Percentiles rank a stretch among this genome's conserved stretches.
Conservation (phyloP, 169 alveolate species). For the Plasmodium reichenowi region DNA sequence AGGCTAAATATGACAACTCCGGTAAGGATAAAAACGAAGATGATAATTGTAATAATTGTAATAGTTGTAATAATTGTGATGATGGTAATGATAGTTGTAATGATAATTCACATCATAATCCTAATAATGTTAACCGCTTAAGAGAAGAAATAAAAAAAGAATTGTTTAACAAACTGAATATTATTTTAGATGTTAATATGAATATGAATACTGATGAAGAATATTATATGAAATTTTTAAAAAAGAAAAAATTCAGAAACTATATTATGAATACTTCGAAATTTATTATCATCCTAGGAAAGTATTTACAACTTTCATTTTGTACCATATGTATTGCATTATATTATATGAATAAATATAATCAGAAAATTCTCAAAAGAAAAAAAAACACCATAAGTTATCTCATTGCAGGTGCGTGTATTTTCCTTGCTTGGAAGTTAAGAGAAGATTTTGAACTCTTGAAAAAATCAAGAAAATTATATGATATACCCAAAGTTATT, state of each 20-base stretch:
- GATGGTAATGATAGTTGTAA: not conserved
- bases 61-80: not conserved
- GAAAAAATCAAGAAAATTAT: constrained; percentile 26
- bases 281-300: constrained; percentile 43
- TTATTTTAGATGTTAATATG: constrained; percentile 50
- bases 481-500: constrained; percentile 52
- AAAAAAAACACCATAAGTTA: constrained; percentile 24
- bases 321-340: constrained; percentile 42
- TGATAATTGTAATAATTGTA: too few relatives aligned
- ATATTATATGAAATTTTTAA: constrained; percentile 36
- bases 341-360: constrained; percentile 33
- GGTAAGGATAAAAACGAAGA: not conserved
- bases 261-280: constrained; percentile 38
- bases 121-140: constrained; percentile 14
- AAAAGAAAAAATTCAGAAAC: constrained; percentile 25
- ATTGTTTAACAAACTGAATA: constrained; percentile 29
- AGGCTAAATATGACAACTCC: not conserved
- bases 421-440: constrained; percentile 65
- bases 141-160: constrained; percentile 40
- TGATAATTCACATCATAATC: not conserved
- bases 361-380: constrained; percentile 19
- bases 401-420: constrained; percentile 53
- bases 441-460: constrained; percentile 40
- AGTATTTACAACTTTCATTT: constrained; percentile 29
- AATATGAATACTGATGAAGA: constrained; percentile 15